Percentiles rank a stretch among this genome's conserved stretches.
Evolutionary conservation across 2,329 filamentous ascomycete species (phyloP).

Genomic region (Trichoderma atroviride): DNA sequence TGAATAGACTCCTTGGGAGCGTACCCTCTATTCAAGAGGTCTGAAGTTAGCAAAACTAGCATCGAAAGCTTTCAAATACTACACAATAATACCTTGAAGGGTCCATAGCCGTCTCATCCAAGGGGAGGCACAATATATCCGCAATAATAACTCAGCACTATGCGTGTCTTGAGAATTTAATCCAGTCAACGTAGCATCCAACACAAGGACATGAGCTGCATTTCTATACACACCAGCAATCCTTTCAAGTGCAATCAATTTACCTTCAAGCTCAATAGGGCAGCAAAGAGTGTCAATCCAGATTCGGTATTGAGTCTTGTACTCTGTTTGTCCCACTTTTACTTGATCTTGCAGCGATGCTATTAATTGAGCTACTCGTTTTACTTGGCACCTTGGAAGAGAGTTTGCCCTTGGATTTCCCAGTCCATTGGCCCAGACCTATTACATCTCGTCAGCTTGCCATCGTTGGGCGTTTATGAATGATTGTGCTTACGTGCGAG

Average conservation of each 20-base stretch:
- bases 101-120: conserved; percentile 48
- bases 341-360: conserved; percentile 28
- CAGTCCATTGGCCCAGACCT: conserved; percentile 43
- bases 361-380: conserved; percentile 33
- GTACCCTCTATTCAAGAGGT: conserved; percentile 36
- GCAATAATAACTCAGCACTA: conserved; percentile 35
- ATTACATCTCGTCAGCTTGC: background rate
- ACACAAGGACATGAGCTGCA: conserved; percentile 38
- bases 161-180: conserved; percentile 28
- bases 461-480: too few species aligned
- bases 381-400: conserved; percentile 39
- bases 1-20: conserved; percentile 37
- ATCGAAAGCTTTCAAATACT: background rate
- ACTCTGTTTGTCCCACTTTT: background rate
- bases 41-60: background rate
- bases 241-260: conserved; percentile 37
- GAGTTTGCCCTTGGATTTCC: conserved; percentile 38
- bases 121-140: conserved; percentile 38
- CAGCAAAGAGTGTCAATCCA: conserved; percentile 44
- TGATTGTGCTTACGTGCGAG: conserved; percentile 37
- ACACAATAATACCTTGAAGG: conserved; percentile 36
- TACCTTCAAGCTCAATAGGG: conserved; percentile 33
- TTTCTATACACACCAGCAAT: conserved; percentile 41
- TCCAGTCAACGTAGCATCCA: conserved; percentile 39
- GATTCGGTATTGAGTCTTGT: conserved; percentile 30